Conservation (phyloP, 2,329 filamentous ascomycete genomes). For the Talaromyces sp. region DNA sequence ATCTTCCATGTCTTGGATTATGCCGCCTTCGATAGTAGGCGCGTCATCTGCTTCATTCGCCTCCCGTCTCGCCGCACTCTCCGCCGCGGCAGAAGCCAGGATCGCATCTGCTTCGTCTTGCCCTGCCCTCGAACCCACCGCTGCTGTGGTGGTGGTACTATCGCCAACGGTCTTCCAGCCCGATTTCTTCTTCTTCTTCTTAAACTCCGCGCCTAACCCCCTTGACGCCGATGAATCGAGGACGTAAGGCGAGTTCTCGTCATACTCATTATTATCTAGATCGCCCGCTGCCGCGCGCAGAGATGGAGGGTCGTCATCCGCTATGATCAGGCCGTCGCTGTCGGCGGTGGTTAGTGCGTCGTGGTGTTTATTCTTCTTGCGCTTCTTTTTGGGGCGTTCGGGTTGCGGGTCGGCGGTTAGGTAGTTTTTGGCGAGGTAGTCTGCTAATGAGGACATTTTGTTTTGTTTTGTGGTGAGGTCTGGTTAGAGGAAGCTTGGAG, state of each 20-base stretch:
- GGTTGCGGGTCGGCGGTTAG: conserved; percentile 62
- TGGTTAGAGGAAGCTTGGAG: background rate
- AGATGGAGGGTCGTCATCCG: conserved; percentile 42
- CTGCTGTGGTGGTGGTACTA: background rate
- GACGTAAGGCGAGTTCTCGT: conserved; percentile 33
- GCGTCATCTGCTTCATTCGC: conserved; percentile 53
- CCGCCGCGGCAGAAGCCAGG: conserved; percentile 68
- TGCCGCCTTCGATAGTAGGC: conserved; percentile 40
- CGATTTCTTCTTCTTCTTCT: conserved; percentile 72
- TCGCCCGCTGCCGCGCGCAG: conserved; percentile 32
- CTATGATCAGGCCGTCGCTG: conserved; percentile 40
- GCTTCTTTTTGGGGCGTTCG: conserved; percentile 51
- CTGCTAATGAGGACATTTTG: conserved; percentile 65
- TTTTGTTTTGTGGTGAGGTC: background rate
- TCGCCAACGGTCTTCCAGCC: conserved; percentile 34
- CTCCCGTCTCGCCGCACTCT: conserved; percentile 55
- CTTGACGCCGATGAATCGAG: conserved; percentile 27
- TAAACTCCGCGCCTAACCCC: conserved; percentile 56
- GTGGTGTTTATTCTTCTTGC: conserved; percentile 53
- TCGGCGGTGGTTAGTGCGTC: conserved; percentile 39
- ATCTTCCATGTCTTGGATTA: conserved; percentile 27
- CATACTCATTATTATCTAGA: conserved; percentile 34
- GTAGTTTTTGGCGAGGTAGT: conserved; percentile 90
- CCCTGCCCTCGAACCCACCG: conserved; percentile 30
- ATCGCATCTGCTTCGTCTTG: conserved; percentile 75